Base-by-base conservation (phyloP, 441 rosid genomes). In the Arabidopsis lyrata region DNA sequence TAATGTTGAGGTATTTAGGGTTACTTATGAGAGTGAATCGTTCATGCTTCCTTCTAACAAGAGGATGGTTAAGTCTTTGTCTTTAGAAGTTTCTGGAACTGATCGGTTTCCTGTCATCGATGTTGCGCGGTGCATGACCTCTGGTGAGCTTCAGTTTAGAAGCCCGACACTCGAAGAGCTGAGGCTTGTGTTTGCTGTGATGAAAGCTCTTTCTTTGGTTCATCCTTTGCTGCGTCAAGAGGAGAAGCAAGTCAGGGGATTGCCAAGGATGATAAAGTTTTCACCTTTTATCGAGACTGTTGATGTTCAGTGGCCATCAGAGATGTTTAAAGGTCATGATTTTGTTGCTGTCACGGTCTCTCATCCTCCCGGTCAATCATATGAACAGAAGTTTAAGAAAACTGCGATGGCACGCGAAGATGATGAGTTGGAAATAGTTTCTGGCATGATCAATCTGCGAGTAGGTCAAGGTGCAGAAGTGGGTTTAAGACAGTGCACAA, bases 251-350 rank as follows among this genome's bases (percentile, higher is more conserved):
- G 87, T 79, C 70, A 71, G 83, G n/a, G 82, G 81, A 67, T 80
- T 78, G 84, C 77, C 88, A 10, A 82, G 78, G 66, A 62, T 74
- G 66, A 35, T 82, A 5, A 59, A 62, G 77, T 87, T 90, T 77
- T 88, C 74, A 24, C 88, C 89, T 31, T 85, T 90, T 71, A 89
- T 90, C 11, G 92, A 90, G 73, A 87, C 95, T 32, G 91, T 88
- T 52, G 96, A 90, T 70, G 81, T 90, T 61, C 87, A 90, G 71
- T 88, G 93, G 90, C 90, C 90, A 76, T 75, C 70, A 38, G 93
- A 86, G 78, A 85, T 86, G 88, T 82, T 58, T 14, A 84, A 80
- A 62, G 83, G 78, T 13, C 42, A 86, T 66, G 89, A 80, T 11
- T 79, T 86, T 68, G 90, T 88, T 77, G 93, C 91, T 29, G 90